Evolutionary conservation across 805 yeast genomes (phyloP).

Genomic region (Ascoidea tarda): DNA sequence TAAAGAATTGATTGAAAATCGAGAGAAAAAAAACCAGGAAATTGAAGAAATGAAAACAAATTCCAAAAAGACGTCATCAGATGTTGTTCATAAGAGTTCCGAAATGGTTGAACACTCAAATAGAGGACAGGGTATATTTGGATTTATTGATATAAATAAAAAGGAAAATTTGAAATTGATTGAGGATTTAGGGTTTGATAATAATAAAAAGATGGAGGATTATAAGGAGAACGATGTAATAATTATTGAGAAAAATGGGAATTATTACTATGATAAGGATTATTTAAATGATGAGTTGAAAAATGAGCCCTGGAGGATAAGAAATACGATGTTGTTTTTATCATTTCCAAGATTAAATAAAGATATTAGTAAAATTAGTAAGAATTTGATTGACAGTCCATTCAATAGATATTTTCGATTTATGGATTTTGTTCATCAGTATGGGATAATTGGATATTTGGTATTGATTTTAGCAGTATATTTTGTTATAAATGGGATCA

Average conservation of each 20-base stretch:
- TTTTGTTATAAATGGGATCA: constrained; percentile 2
- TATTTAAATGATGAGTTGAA: constrained; percentile 22
- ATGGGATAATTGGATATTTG: constrained; percentile 30
- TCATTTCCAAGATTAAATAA: constrained; percentile 11
- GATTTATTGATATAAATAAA: constrained; percentile 36
- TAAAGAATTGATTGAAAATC: constrained; percentile 21
- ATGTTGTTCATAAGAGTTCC: constrained; percentile 32
- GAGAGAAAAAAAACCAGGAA: constrained; percentile 26
- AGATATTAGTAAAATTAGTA: constrained; percentile 7
- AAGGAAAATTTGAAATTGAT: constrained; percentile 14
- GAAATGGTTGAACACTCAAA: constrained; percentile 34
- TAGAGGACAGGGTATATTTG: constrained; percentile 26
- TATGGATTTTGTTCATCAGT: constrained; percentile 29
- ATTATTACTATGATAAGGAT: constrained; percentile 20
- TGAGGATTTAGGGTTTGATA: constrained; percentile 11
- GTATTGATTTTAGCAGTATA: constrained; percentile 4
- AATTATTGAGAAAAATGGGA: constrained; percentile 29
- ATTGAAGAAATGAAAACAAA: constrained; percentile 30
- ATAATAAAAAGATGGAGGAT: constrained; percentile 23
- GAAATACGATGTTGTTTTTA: constrained; percentile 25
- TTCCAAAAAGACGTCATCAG: constrained; percentile 26
- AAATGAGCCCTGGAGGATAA: constrained; percentile 18
- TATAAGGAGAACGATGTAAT: constrained; percentile 42
- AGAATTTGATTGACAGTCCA: constrained; percentile 27
- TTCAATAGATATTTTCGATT: constrained; percentile 22